These are phyloP conservation scores for Lipomyces japonicus DNA, from an alignment of 805 yeast genomes.

Conservation along the genomic window DNA sequence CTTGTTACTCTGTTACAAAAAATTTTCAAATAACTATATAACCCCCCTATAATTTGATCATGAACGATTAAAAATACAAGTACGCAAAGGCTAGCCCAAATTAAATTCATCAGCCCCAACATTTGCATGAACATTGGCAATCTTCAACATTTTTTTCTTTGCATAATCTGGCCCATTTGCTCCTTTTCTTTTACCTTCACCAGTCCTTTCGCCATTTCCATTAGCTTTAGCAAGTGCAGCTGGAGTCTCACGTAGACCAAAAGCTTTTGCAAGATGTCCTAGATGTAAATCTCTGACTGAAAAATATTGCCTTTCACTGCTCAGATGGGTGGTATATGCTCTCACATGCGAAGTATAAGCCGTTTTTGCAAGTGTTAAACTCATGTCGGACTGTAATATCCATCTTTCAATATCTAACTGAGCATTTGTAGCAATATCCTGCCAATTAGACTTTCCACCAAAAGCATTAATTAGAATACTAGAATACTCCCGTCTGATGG, in stretches of 20 bases:
- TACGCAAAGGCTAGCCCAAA: no score
- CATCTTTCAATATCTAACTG: conserved; percentile 87
- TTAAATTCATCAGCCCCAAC: conserved; percentile 73
- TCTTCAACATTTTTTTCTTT: conserved; percentile 65
- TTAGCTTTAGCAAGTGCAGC: conserved; percentile 55
- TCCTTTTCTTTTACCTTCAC: conserved; percentile 32
- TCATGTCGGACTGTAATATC: conserved; percentile 60
- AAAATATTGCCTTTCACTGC: conserved; percentile 73
- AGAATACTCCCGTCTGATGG: conserved; percentile 48
- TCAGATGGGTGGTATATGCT: conserved; percentile 92
- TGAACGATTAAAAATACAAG: no score
- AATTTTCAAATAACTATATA: no score
- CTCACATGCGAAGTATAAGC: conserved; percentile 87
- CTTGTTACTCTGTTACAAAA: no score
- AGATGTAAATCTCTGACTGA: conserved; percentile 79
- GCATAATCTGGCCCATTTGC: conserved; percentile 60
- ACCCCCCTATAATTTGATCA: no score
- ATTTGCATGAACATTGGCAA: conserved; percentile 67
- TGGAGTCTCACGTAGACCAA: conserved; percentile 93
- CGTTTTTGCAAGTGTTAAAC: conserved; percentile 64
- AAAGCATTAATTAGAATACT: conserved; percentile 36
- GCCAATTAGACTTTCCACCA: conserved; percentile 60
- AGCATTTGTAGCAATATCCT: conserved; percentile 92
- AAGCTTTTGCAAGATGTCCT: conserved; percentile 94
- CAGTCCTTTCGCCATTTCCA: conserved; percentile 35